Evolutionary conservation across 331 rosid genomes (phyloP), one percentile per base, ranked within the genome.

Genomic region (Telfairia occidentalis): DNA sequence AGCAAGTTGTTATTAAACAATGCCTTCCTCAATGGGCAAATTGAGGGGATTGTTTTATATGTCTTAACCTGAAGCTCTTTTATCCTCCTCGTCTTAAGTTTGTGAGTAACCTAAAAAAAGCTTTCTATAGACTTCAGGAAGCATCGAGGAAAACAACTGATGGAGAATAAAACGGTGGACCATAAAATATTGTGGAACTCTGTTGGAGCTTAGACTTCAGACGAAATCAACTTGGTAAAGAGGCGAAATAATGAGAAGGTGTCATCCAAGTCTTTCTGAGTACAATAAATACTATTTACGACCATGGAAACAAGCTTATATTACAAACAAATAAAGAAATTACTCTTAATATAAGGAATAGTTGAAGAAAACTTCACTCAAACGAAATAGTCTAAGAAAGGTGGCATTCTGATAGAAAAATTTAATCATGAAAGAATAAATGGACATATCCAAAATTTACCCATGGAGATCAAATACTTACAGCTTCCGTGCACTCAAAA

Each of bases 401-500:
- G 7, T 60, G 43, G 43, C 5, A 60, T 37, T 58, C 5, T 15
- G n/a, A 58, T 58, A 29, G 40, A 38, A 70, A 29, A 32, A 5
- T 8, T 76, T 28, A 7, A 45, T 64, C 38, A 4, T 12, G 5
- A 54, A 67, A 52, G 2, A 38, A 9, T 37, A n/a, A 45, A 70
- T 45, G 6, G 54, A 42, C 26, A 32, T 9, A 30, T 16, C 45
- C 64, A 49, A 75, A 42, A 75, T 11, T 21, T 48, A 21, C 38
- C 65, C 69, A 34, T 75, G 46, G 45, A 48, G 66, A 76, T 38
- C 16, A 16, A 67, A 75, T 70, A 84, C 96, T 88, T 83, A 91
- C 98, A 55, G 97, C 98, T 82, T 91, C 89, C 69, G 87, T 86
- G 73, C 96, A 94, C 76, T 89, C 96, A 81, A 94, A 79, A 65